Percentiles rank a stretch among this genome's conserved stretches.
Evolutionary conservation across 371 early-diverging fungal species (phyloP).

Genomic region (Apophysomyces elegans): DNA sequence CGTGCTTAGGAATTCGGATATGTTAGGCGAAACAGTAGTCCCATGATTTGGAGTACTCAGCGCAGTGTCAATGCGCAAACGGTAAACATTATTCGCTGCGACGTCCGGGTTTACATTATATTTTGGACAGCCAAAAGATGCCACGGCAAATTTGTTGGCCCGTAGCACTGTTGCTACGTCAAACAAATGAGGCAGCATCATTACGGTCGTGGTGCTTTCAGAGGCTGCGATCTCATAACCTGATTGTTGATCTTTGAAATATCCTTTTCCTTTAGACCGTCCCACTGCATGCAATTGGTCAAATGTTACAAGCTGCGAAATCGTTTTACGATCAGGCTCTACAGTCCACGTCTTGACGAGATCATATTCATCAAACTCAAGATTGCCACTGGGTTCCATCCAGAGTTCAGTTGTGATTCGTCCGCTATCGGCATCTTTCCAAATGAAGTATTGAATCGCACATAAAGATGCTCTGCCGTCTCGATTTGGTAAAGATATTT

Average conservation of each 20-base stretch:
- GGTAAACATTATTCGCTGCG: not conserved
- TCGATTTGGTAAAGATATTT: constrained; percentile 37
- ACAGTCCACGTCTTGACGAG: constrained; percentile 55
- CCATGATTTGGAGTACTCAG: not conserved
- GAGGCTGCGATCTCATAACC: not conserved
- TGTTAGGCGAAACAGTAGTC: too few relatives aligned
- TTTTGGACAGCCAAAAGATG: constrained; percentile 49
- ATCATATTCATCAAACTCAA: constrained; percentile 40
- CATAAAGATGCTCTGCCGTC: constrained; percentile 35
- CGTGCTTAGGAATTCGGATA: too few relatives aligned
- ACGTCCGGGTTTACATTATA: constrained; percentile 18
- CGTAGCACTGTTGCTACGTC: constrained; percentile 52
- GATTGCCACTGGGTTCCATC: constrained; percentile 69
- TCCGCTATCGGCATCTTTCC: constrained; percentile 61
- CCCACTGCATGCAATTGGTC: constrained; percentile 76
- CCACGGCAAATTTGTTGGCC: constrained; percentile 46
- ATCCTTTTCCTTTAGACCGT: constrained; percentile 38
- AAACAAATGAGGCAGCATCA: constrained; percentile 51
- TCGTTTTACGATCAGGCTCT: constrained; percentile 60
- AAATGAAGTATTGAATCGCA: constrained; percentile 72
- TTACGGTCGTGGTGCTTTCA: constrained; percentile 20
- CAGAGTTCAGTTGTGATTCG: constrained; percentile 76
- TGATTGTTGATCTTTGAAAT: constrained; percentile 30
- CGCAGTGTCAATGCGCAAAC: not conserved
- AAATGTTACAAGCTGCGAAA: constrained; percentile 76